Percentiles rank a stretch among this genome's conserved stretches.
Evolutionary conservation across 2,329 filamentous ascomycete species (phyloP).

Genomic region (Ceratocystis huliohia): DNA sequence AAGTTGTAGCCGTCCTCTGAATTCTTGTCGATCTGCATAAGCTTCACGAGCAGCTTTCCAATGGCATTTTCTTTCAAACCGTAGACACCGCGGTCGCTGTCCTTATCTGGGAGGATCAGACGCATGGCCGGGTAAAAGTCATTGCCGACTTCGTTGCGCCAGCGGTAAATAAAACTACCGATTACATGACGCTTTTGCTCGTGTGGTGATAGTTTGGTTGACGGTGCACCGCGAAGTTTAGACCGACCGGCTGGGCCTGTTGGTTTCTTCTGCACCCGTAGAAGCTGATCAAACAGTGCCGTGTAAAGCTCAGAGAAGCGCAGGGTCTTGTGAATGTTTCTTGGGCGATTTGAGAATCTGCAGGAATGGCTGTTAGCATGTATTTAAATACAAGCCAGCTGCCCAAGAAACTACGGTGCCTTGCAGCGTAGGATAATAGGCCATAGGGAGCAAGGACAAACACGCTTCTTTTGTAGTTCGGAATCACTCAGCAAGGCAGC

Average conservation of each 20-base stretch:
- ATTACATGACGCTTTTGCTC: slow-evolving; percentile 73
- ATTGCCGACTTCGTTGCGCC: slow-evolving; percentile 76
- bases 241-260: slow-evolving; percentile 38
- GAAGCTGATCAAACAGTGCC: slow-evolving; percentile 67
- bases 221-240: slow-evolving; percentile 37
- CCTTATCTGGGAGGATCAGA: slow-evolving; percentile 83
- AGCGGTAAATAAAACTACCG: slow-evolving; percentile 70
- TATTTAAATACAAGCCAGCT: not conserved
- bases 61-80: slow-evolving; percentile 87
- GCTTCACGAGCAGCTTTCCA: slow-evolving; percentile 77
- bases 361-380: slow-evolving; percentile 22
- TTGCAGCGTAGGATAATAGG: not conserved
- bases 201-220: slow-evolving; percentile 53
- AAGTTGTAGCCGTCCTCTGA: slow-evolving; percentile 79
- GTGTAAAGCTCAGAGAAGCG: slow-evolving; percentile 69
- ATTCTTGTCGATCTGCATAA: slow-evolving; percentile 82
- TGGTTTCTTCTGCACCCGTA: slow-evolving; percentile 66
- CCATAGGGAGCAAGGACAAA: not conserved
- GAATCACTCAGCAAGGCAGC: slow-evolving; percentile 30
- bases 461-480: slow-evolving; percentile 36
- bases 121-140: slow-evolving; percentile 91
- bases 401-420: not conserved
- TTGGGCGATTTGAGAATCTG: slow-evolving; percentile 71
- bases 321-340: slow-evolving; percentile 65
- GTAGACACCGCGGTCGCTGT: slow-evolving; percentile 84